Percentiles rank a stretch among this genome's conserved stretches.
Conservation (phyloP, 192 early-diverging fungal genomes). For the Backusella tarrabulga region DNA sequence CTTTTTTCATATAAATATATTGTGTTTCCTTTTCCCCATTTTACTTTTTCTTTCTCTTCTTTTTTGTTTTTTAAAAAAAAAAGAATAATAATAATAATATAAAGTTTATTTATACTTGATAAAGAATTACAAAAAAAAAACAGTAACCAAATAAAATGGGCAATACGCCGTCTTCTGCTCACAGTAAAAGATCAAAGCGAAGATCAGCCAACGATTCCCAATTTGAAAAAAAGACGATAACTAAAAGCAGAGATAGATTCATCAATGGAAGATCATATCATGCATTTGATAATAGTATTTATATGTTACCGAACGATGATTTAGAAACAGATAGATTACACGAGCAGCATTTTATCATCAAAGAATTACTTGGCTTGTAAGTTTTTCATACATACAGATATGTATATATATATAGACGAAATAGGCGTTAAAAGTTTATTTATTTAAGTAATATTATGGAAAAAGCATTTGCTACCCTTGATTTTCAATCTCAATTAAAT, state of each 20-base stretch:
- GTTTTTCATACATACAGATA: not conserved
- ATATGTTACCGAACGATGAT: slow-evolving; percentile 23
- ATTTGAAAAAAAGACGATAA: not conserved
- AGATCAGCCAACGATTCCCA: not conserved
- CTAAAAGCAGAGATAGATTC: not conserved
- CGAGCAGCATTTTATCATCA: slow-evolving; percentile 27
- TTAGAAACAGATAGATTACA: slow-evolving; percentile 25
- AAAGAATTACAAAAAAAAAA: not conserved
- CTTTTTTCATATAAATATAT: slow-evolving; percentile 8
- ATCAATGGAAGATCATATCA: slow-evolving; percentile 26
- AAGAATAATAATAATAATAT: no score
- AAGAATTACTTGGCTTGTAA: slow-evolving; percentile 32
- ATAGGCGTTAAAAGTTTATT: not conserved
- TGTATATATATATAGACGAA: not conserved
- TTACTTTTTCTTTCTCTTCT: slow-evolving; percentile 6
- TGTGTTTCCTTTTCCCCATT: not conserved
- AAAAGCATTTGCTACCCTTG: slow-evolving; percentile 13
- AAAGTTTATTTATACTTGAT: no score
- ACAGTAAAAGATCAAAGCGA: slow-evolving; percentile 5
- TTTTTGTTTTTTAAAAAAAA: not conserved
- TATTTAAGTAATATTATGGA: slow-evolving; percentile 26
- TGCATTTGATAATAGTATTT: slow-evolving; percentile 10
- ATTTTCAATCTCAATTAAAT: slow-evolving; percentile 23
- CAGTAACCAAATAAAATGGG: not conserved
- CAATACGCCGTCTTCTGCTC: not conserved